phyloP scores from a whole-genome alignment of 306 rosid species.

The Quercus bicolor region DNA sequence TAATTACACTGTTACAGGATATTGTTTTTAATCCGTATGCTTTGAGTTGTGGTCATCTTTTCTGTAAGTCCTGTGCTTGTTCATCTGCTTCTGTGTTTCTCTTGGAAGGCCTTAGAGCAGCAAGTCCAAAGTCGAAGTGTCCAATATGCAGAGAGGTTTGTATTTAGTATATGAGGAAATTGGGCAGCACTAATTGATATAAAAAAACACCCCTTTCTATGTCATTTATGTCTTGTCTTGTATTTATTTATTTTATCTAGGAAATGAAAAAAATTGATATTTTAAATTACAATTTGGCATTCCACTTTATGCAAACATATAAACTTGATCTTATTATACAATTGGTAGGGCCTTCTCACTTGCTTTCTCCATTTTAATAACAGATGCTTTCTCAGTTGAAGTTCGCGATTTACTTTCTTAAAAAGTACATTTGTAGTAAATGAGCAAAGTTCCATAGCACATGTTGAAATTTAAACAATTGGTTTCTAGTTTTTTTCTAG shows the following conservation, averaged over 20 bases:
- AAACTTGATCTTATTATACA: no score
- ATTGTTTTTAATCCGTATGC: slow-evolving; percentile 72
- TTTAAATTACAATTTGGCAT: no score
- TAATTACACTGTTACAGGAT: slow-evolving; percentile 47
- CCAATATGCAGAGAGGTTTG: slow-evolving; percentile 95
- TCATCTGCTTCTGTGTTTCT: slow-evolving; percentile 78
- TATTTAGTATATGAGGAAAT: slow-evolving; percentile 1
- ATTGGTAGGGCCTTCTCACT: no score
- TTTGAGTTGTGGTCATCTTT: slow-evolving; percentile 84
- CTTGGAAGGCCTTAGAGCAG: slow-evolving; percentile 73
- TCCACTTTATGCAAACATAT: no score
- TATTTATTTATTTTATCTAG: neutral
- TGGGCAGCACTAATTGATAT: neutral
- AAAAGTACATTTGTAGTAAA: no score
- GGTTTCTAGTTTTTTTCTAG: no score
- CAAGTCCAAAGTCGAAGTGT: slow-evolving; percentile 59
- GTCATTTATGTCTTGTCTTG: neutral
- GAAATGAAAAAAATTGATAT: no score
- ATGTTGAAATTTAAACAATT: no score
- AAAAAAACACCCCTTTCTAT: neutral
- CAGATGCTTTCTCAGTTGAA: no score
- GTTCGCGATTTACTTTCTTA: no score
- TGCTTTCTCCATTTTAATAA: no score
- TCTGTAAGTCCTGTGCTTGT: slow-evolving; percentile 93
- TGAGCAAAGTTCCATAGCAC: no score